A percentile compares a stretch with the other conserved stretches of the same genome.
These are phyloP conservation scores for Meyerozyma carpophila DNA, from an alignment of 1,139 yeast genomes.

Conservation along the genomic window DNA sequence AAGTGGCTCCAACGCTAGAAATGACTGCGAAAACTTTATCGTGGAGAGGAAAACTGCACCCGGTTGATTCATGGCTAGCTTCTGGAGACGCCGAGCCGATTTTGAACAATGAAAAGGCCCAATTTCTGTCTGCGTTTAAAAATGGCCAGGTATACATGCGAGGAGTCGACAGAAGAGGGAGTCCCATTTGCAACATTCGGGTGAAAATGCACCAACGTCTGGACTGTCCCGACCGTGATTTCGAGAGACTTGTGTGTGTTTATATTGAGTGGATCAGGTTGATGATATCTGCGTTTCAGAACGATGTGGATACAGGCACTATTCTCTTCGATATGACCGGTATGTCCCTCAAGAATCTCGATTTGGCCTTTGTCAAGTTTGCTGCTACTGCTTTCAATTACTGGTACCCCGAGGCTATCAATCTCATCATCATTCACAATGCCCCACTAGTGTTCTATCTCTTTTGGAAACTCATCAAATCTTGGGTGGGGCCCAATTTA, in stretches of 20 bases:
- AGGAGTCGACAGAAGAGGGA: conserved; percentile 58
- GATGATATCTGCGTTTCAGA: conserved; percentile 37
- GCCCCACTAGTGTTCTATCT: conserved; percentile 91
- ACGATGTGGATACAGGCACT: conserved; percentile 66
- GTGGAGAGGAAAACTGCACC: conserved; percentile 59
- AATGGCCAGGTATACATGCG: conserved; percentile 58
- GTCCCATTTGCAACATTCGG: conserved; percentile 68
- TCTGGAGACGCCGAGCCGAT: conserved; percentile 52
- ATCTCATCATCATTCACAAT: conserved; percentile 69
- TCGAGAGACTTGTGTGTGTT: conserved; percentile 60
- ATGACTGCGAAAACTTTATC: conserved; percentile 63
- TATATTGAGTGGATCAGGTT: conserved; percentile 69
- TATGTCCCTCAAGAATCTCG: conserved; percentile 77
- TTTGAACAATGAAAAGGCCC: conserved; percentile 21
- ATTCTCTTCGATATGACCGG: conserved; percentile 72
- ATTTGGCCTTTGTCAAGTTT: conserved; percentile 74
- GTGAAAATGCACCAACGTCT: conserved; percentile 69
- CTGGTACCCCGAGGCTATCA: conserved; percentile 82
- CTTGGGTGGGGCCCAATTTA: conserved; percentile 87
- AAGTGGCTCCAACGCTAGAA: conserved; percentile 52
- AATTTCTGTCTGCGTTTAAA: conserved; percentile 46
- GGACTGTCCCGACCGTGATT: conserved; percentile 63
- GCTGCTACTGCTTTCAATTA: conserved; percentile 76
- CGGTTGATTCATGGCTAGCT: conserved; percentile 52
- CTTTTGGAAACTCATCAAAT: conserved; percentile 78